Base-by-base conservation (phyloP, 2,329 filamentous ascomycete genomes). In the Lasiodiplodia citricola region DNA sequence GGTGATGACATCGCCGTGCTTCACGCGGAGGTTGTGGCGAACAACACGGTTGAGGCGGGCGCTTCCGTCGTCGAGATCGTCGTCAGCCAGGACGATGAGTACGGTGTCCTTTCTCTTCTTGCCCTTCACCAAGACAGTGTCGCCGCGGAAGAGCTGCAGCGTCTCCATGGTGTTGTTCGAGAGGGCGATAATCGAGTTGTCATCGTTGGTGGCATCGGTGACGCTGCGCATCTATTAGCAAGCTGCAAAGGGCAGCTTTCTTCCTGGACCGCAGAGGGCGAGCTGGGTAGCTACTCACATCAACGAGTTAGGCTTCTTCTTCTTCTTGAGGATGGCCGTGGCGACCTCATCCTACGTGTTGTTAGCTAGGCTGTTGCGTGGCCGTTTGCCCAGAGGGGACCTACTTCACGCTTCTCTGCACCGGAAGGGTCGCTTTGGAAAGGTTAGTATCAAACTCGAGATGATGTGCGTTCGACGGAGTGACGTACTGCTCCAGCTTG, bases 81-180 rank as follows among this genome's bases (percentile, higher is more conserved):
- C 96, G 81, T 99, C 96, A 72, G 94, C 94, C 70, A 99, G 88
- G 70, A 99, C 96, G 78, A 99, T 98, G 79, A 99, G 86, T 70
- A 98, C 96, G 3, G 96, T 99, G 80, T 99, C 96, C 88, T 97
- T 97, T 83, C 96, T 90, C 92, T 98, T 99, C 90, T 99, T 99
- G 83, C 96, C 96, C 85, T 97, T 97, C 68, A 99, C 95, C 70
- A 98, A 87, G 67, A 99, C 96, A 73, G 96, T 99, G 81, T 99
- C 96, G 74, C 96, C 96, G 80, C 96, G 93, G 91, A 99, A 99
- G 71, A 99, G 91, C 86, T 97, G 94, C 73, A 99, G 91, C 70
- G 91, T 90, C 84, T 99, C 96, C 96, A 99, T 99, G 75, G 96
- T 98, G 83, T 96, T 94, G 87, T 97, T 97, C 70, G 96, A 97